Conservation (phyloP, 352 stramenopile species). For the Peronosclerospora sorghi region DNA sequence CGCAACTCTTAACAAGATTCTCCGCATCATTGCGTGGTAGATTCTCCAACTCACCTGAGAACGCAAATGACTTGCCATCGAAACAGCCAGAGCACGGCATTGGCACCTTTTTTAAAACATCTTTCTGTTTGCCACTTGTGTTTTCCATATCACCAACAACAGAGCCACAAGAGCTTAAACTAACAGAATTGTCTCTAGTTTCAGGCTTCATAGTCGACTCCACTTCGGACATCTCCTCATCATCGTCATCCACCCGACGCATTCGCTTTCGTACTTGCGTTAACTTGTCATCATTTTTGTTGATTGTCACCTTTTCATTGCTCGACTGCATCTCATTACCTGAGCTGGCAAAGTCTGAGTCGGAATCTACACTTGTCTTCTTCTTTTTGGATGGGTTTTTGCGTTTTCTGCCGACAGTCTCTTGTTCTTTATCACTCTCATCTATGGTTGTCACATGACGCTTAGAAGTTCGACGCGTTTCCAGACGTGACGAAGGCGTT, state of each 20-base stretch:
- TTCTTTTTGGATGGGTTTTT: conserved; percentile 22
- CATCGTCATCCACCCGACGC: conserved; percentile 3
- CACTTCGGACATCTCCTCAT: conserved; percentile 16
- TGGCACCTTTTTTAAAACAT: conserved; percentile 36
- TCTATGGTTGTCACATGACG: conserved; percentile 40
- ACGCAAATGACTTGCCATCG: conserved; percentile 69
- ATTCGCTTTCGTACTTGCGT: conserved; percentile 4
- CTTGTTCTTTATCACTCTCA: conserved; percentile 39
- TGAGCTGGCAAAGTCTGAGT: conserved; percentile 20
- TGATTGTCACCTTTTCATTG: conserved; percentile 10
- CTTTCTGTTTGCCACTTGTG: conserved; percentile 12
- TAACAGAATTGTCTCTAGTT: background rate
- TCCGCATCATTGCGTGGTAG: conserved; percentile 53
- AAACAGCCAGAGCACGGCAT: conserved; percentile 46
- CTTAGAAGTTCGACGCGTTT: conserved; percentile 20
- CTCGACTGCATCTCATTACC: conserved; percentile 15
- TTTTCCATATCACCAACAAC: conserved; percentile 2
- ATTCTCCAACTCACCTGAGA: conserved; percentile 53
- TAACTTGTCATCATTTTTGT: conserved; percentile 8
- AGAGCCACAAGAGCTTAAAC: background rate
- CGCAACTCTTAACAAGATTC: conserved; percentile 73
- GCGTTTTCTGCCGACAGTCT: conserved; percentile 11
- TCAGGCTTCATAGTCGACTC: conserved; percentile 7
- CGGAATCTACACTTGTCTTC: conserved; percentile 10
- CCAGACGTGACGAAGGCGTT: conserved; percentile 13